phyloP scores from a whole-genome alignment of 2,329 filamentous ascomycete species.

The Clonostachys byssicola region DNA sequence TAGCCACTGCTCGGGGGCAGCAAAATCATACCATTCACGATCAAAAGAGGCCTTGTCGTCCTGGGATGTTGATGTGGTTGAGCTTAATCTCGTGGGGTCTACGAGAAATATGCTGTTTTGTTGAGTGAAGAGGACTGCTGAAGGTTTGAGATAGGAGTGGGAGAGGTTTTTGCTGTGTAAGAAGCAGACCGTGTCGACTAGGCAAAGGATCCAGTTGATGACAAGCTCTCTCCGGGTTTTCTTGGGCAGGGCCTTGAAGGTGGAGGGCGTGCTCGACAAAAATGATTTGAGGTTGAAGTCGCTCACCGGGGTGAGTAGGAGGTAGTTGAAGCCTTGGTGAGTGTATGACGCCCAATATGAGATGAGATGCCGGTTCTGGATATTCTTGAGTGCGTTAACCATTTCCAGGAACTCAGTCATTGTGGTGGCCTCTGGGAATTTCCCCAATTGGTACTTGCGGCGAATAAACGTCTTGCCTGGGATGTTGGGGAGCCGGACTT shows the following conservation, averaged over 20 bases:
- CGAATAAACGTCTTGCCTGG: conserved; percentile 52
- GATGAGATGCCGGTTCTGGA: conserved; percentile 67
- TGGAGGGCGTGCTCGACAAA: conserved; percentile 57
- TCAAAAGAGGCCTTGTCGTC: conserved; percentile 50
- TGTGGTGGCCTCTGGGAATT: not conserved
- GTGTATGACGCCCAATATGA: conserved; percentile 69
- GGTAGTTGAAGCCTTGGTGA: conserved; percentile 57
- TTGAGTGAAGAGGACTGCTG: conserved; percentile 63
- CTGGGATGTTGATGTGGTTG: conserved; percentile 32
- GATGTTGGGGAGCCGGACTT: conserved; percentile 59
- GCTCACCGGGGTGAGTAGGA: conserved; percentile 61
- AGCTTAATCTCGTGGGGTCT: conserved; percentile 50
- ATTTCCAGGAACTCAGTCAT: conserved; percentile 58
- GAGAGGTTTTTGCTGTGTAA: conserved; percentile 60
- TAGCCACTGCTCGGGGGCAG: conserved; percentile 63
- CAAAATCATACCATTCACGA: conserved; percentile 69
- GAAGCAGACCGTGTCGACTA: conserved; percentile 63
- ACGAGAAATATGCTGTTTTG: conserved; percentile 64
- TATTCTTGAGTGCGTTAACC: conserved; percentile 50
- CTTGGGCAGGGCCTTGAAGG: conserved; percentile 59
- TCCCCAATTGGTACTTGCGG: conserved; percentile 50
- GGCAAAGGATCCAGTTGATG: conserved; percentile 72
- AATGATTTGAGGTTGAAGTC: conserved; percentile 66
- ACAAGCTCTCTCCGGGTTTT: conserved; percentile 53
- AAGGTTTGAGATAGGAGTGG: conserved; percentile 67